Percentiles rank a stretch among this genome's conserved stretches.
Evolutionary conservation across 2,329 filamentous ascomycete species (phyloP).

Genomic region (Emmonsia crescens): DNA sequence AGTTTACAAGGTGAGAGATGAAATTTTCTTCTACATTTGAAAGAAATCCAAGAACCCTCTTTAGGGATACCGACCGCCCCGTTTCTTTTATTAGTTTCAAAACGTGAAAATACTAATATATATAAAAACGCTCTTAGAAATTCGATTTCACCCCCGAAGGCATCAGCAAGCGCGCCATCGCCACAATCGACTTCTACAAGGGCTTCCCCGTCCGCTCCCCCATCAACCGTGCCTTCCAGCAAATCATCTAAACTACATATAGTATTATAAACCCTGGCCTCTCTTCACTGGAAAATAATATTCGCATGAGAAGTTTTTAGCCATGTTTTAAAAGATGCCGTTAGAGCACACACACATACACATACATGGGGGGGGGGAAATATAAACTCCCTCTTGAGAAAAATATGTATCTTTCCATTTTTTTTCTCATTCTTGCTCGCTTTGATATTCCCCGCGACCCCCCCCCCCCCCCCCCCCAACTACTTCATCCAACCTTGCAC

Average conservation of each 20-base stretch:
- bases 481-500: too few relatives aligned
- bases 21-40: too few relatives aligned
- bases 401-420: too few relatives aligned
- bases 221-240: slow-evolving; percentile 94
- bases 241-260: slow-evolving; percentile 62
- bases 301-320: not conserved
- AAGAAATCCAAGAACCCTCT: too few relatives aligned
- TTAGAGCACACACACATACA: not conserved
- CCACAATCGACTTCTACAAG: slow-evolving; percentile 97
- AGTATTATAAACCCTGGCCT: not conserved
- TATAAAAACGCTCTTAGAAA: slow-evolving; percentile 51
- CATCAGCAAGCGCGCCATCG: slow-evolving; percentile 84
- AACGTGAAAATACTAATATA: not conserved
- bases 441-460: too few relatives aligned
- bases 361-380: not conserved
- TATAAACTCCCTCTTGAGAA: too few relatives aligned
- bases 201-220: slow-evolving; percentile 85
- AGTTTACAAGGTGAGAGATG: slow-evolving; percentile 83
- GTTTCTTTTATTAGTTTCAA: not conserved
- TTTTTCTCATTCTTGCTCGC: too few relatives aligned
- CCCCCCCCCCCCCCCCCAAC: too few relatives aligned
- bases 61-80: not conserved
- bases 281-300: not conserved
- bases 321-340: not conserved
- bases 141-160: slow-evolving; percentile 99